Conservation (phyloP, 2,329 filamentous ascomycete genomes). For the Ceratocystis colombiana region DNA sequence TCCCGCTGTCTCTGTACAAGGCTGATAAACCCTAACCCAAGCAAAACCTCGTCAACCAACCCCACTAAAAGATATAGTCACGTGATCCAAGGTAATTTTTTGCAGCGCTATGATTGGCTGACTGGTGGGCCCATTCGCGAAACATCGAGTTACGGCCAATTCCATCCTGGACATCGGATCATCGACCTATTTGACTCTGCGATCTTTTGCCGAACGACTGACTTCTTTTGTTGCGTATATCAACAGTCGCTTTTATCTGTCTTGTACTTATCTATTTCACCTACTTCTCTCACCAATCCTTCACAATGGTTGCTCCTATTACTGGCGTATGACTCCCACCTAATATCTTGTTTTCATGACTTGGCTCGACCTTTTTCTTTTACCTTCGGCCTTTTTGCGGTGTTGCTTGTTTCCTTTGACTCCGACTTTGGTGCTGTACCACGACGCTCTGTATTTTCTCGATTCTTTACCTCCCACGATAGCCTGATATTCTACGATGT, state of each 20-base stretch:
- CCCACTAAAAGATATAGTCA: slow-evolving; percentile 14
- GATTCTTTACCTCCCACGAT: neutral
- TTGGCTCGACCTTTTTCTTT: neutral
- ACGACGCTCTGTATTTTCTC: neutral
- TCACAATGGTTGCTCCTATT: slow-evolving; percentile 36
- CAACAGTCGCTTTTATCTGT: neutral
- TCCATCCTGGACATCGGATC: slow-evolving; percentile 20
- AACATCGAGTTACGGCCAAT: slow-evolving; percentile 6
- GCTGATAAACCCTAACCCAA: slow-evolving; percentile 1
- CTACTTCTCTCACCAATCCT: neutral
- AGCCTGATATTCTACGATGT: neutral
- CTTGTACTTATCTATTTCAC: slow-evolving; percentile 11
- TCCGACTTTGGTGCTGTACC: neutral
- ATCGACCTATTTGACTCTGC: slow-evolving; percentile 11
- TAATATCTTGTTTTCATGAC: slow-evolving; percentile 31
- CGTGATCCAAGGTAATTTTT: slow-evolving; percentile 15
- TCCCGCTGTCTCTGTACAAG: neutral
- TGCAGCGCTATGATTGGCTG: slow-evolving; percentile 21
- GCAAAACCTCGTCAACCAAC: neutral
- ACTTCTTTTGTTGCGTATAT: slow-evolving; percentile 1
- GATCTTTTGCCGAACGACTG: slow-evolving; percentile 15
- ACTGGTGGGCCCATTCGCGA: neutral
- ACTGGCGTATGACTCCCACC: slow-evolving; percentile 44
- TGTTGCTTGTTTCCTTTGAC: neutral
- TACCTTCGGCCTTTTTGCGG: neutral